A percentile compares a stretch with the other conserved stretches of the same genome.
Evolutionary conservation across 805 yeast species (phyloP).

Genomic region (Saturnispora dispora): DNA sequence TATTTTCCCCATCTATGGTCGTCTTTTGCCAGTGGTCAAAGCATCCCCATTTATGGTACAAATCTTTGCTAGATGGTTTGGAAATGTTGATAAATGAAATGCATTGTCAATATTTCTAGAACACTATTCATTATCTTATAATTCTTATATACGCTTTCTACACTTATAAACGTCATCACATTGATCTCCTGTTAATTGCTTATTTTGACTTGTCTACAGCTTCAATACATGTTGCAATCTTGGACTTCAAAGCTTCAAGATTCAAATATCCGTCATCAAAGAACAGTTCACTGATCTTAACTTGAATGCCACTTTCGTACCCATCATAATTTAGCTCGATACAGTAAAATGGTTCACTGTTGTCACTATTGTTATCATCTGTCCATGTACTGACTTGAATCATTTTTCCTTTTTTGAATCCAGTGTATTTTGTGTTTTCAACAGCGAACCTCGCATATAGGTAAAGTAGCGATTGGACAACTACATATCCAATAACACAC

Average conservation of each 20-base stretch:
- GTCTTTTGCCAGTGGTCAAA: slow-evolving; percentile 35
- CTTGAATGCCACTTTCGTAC: slow-evolving; percentile 12
- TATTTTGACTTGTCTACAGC: slow-evolving; percentile 18
- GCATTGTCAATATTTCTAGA: neutral
- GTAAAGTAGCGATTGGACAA: slow-evolving; percentile 29
- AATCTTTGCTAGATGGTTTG: slow-evolving; percentile 20
- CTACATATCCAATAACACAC: slow-evolving; percentile 32
- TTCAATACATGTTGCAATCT: slow-evolving; percentile 18
- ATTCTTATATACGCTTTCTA: neutral
- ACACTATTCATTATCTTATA: neutral
- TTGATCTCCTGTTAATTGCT: neutral
- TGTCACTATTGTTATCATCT: slow-evolving; percentile 18
- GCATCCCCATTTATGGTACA: slow-evolving; percentile 34
- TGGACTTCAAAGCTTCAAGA: slow-evolving; percentile 25
- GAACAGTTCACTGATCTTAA: slow-evolving; percentile 36
- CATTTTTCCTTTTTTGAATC: slow-evolving; percentile 30
- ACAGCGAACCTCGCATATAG: slow-evolving; percentile 28
- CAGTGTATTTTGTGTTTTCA: slow-evolving; percentile 40
- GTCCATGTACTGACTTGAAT: slow-evolving; percentile 31
- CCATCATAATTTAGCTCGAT: slow-evolving; percentile 27
- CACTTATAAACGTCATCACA: neutral
- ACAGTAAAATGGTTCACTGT: slow-evolving; percentile 38
- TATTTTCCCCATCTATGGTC: slow-evolving; percentile 39
- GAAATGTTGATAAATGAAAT: slow-evolving; percentile 23
- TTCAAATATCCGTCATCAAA: slow-evolving; percentile 39